Percentiles rank a stretch among this genome's conserved stretches.
These are phyloP conservation scores for Penicillium glabrum DNA, from an alignment of 2,329 filamentous ascomycete species.

Conservation along the genomic window DNA sequence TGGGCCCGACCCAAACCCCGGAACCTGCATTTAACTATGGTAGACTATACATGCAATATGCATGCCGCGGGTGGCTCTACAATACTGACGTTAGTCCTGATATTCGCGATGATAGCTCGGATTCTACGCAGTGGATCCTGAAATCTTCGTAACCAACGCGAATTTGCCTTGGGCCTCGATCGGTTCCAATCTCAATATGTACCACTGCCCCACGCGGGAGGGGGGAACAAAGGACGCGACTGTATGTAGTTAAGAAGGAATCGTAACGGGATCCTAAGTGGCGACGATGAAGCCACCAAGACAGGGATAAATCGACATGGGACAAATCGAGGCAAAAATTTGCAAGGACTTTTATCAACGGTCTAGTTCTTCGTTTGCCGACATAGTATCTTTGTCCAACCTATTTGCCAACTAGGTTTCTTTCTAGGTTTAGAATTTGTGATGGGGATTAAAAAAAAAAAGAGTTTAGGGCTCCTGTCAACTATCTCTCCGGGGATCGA, in stretches of 20 bases:
- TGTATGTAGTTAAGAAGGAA: neutral
- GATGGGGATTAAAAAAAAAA: neutral
- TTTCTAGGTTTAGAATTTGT: neutral
- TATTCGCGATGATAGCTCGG: conserved; percentile 12
- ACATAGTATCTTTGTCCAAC: neutral
- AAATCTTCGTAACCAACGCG: conserved; percentile 11
- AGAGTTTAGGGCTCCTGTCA: conserved; percentile 22
- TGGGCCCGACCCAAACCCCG: neutral
- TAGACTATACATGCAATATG: conserved; percentile 13
- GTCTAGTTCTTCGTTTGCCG: neutral
- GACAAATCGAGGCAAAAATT: neutral
- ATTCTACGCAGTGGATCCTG: conserved; percentile 19
- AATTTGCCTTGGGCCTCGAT: conserved; percentile 5
- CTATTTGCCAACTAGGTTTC: neutral
- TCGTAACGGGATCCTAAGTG: neutral
- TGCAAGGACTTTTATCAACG: neutral
- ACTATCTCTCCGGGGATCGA: neutral
- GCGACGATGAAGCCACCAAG: neutral
- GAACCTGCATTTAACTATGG: conserved; percentile 11
- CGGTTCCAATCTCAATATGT: conserved; percentile 10
- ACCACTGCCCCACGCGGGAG: conserved; percentile 22
- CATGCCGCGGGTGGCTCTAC: conserved; percentile 12
- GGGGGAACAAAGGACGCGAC: conserved; percentile 8
- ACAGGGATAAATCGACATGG: neutral
- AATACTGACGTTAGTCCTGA: conserved; percentile 11